Percentiles rank a stretch among this genome's conserved stretches.
Evolutionary conservation across 139 green algal genomes (phyloP).

Genomic region (Trebouxia sp.): DNA sequence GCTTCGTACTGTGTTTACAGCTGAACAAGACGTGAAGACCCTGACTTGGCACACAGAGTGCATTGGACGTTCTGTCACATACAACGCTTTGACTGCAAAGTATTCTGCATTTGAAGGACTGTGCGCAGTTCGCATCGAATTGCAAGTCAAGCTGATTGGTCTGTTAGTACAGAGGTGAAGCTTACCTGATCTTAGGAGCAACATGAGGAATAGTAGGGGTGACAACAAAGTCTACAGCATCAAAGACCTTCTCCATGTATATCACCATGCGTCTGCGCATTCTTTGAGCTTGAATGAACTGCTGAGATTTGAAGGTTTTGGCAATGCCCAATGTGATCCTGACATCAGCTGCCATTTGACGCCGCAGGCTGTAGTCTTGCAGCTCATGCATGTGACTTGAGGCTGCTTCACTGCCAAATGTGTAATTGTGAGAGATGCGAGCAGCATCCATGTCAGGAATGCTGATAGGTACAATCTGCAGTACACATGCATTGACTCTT

Average conservation of each 20-base stretch:
- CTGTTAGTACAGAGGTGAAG: not conserved
- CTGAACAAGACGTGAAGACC: no score
- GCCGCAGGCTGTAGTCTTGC: not conserved
- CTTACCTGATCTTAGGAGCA: slow-evolving; percentile 54
- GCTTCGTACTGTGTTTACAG: no score
- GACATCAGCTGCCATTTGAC: slow-evolving; percentile 61
- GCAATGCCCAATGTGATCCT: slow-evolving; percentile 46
- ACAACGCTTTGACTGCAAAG: no score
- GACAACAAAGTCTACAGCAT: slow-evolving; percentile 57
- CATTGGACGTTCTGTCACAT: no score
- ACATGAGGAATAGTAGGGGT: slow-evolving; percentile 60
- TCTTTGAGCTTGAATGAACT: slow-evolving; percentile 55
- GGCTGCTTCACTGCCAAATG: slow-evolving; percentile 57
- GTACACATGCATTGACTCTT: no score
- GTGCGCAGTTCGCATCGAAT: not conserved
- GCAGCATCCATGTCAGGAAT: slow-evolving; percentile 74
- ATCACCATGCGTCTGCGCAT: slow-evolving; percentile 52
- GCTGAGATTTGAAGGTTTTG: slow-evolving; percentile 41
- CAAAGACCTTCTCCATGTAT: slow-evolving; percentile 55
- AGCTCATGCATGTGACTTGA: slow-evolving; percentile 12
- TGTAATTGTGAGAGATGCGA: slow-evolving; percentile 64
- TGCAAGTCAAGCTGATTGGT: no score
- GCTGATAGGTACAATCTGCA: slow-evolving; percentile 44
- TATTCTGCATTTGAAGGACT: no score
- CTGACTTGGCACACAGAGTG: no score